Percentiles rank a stretch among this genome's conserved stretches.
phyloP scores from a whole-genome alignment of 208 protist species.

The Trichomonas vaginalis region DNA sequence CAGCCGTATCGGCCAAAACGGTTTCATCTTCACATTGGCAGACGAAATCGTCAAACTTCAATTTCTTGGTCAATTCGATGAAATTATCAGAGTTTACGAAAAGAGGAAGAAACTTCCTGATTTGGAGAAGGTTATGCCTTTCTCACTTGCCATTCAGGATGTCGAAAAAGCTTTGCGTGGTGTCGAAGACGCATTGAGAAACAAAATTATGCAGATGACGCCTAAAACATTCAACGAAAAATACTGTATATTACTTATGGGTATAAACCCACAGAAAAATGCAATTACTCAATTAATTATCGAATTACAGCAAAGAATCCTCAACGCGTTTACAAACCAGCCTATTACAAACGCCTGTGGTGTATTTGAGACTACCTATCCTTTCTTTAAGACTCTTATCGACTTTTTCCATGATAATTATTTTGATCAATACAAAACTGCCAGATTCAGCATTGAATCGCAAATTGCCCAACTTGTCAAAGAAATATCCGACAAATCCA shows the following conservation, averaged over 20 bases:
- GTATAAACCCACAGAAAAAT: neutral
- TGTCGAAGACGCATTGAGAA: neutral
- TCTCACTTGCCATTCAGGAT: neutral
- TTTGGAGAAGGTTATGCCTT: neutral
- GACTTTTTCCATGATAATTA: neutral
- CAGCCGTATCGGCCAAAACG: neutral
- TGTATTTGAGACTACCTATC: neutral
- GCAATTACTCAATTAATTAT: neutral
- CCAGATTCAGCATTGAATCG: neutral
- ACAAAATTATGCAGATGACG: neutral
- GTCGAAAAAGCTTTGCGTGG: neutral
- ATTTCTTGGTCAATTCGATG: neutral
- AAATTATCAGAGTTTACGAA: neutral
- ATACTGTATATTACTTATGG: neutral
- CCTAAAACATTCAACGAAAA: neutral
- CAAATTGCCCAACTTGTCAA: neutral
- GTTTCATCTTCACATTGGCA: neutral
- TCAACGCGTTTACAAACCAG: neutral
- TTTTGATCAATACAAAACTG: neutral
- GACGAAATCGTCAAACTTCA: neutral
- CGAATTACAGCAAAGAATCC: neutral
- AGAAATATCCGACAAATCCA: neutral
- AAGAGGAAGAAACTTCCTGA: neutral
- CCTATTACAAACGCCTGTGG: neutral
- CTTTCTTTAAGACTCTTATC: neutral